Conservation (phyloP, 2,329 filamentous ascomycete species). For the Biscogniauxia mediterranea region DNA sequence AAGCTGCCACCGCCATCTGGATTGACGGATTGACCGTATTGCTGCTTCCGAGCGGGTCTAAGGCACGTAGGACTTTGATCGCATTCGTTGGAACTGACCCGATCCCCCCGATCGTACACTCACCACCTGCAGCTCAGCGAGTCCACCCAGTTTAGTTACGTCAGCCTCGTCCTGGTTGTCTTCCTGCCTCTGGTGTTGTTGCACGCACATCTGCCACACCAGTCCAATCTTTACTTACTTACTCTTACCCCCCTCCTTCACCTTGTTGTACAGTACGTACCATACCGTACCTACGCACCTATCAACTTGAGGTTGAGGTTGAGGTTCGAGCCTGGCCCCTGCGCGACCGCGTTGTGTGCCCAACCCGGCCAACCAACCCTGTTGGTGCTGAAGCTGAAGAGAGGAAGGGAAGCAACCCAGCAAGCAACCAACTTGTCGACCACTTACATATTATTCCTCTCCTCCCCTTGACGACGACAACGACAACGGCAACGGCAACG, state of each 20-base stretch:
- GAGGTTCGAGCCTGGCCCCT: no score
- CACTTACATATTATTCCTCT: no score
- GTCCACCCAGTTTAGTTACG: conserved; percentile 27
- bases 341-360: no score
- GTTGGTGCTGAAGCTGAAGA: no score
- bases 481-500: not conserved
- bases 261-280: conserved; percentile 17
- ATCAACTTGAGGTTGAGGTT: conserved; percentile 12
- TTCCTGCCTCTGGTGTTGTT: conserved; percentile 22
- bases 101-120: conserved; percentile 1
- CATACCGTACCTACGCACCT: not conserved
- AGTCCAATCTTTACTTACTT: conserved; percentile 15
- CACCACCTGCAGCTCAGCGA: conserved; percentile 11
- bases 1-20: not conserved
- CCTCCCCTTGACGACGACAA: not conserved
- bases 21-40: not conserved
- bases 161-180: conserved; percentile 28
- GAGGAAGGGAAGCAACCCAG: no score
- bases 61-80: not conserved
- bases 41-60: not conserved
- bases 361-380: no score
- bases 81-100: not conserved
- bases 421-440: no score
- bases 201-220: conserved; percentile 24
- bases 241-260: conserved; percentile 10